Evolutionary conservation across 2,329 filamentous ascomycete genomes (phyloP), one percentile per base, ranked within the genome.

Genomic region (Kalaharituber pfeilii): DNA sequence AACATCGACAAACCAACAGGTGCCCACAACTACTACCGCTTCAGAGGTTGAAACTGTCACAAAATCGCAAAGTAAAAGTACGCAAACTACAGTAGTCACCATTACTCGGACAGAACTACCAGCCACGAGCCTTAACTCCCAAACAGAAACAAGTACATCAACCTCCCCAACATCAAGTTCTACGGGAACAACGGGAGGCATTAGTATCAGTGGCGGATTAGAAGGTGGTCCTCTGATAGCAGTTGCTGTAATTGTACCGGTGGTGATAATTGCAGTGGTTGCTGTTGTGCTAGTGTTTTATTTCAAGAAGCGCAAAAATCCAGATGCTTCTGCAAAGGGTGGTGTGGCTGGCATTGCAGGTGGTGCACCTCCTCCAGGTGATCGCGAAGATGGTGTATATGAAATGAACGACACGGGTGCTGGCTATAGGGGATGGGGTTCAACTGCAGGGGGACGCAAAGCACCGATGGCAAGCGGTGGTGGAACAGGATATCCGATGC

Each of bases 301-400:
- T 65, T 98, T 87, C 86, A 80, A 85, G 66, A 87, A 80, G 71
- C 82, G 87, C 59, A 94, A 93, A 71, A 80, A 81, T 60, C 91
- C 86, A 72, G 96, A 88, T 73, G 96, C 96, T 68, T 91, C 91
- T n/a, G 96, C 96, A 69, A 82, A 87, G 57, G 88, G 95, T 66
- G 86, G 88, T 0, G 57, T 54, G 4, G 59, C 59, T 5, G 71
- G 71, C 9, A 66, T 68, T 36, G 66, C 66, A 30, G 68, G 69
- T 20, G 65, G 64, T 5, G 50, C 49, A 13, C 18, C 42, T 20
- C 5, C 42, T 13, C 18, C 11, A 5, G 42, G n/a, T 22, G 68
- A 65, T 11, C 59, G 54, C 7, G 11, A 22, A 15, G 78, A 76
- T 53, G 75, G 75, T 52, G 71, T 75, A 42, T 80, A 80, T 62